Base-by-base conservation (phyloP, 2,329 filamentous ascomycete genomes). In the Xylariaceae sp. region DNA sequence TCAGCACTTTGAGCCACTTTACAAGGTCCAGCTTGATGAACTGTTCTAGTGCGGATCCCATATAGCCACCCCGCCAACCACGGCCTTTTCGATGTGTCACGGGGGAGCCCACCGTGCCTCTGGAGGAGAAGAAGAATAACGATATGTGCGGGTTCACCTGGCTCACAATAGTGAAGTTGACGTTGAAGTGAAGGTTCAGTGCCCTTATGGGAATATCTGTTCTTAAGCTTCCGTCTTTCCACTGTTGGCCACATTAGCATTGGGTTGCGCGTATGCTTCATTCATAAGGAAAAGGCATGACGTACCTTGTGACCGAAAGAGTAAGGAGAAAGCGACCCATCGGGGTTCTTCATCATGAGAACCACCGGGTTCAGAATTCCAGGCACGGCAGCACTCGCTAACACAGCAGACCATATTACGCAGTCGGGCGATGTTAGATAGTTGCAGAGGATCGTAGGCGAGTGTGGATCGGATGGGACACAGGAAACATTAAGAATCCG, bases 101-200 rank as follows among this genome's bases (percentile, higher is more conserved):
- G 8, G 92, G 92, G 36, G 87, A 82, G 4, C 92, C 92, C 8
- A 97, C 90, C 0, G 85, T 84, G 9, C 92, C 92, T 21, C 92
- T 78, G 1, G 89, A 94, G 19, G 85, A 92, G 70, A 97, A 98
- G 75, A 98, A 97, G 73, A 98, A 98, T 18, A 97, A 80, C 56
- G 95, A 97, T 63, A 98, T 90, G 61, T 98, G 92, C 2, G 92
- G 92, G 61, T 98, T 98, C 34, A 96, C 90, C 66, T 88, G 77
- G 51, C 72, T 75, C 52, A 82, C 92, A 48, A 98, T 89, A 48
- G 86, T 90, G 63, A 97, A 98, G 60, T 94, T 96, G 61, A 97
- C 92, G 61, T 97, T 97, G 70, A 98, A 98, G 59, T 97, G 88
- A 1, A 95, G 73, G 60, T 98, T 97, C 36, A 98, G 73, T 2